These are phyloP conservation scores for Cardamine occulta DNA, from an alignment of 345 rosid genomes.

Conservation along the genomic window DNA sequence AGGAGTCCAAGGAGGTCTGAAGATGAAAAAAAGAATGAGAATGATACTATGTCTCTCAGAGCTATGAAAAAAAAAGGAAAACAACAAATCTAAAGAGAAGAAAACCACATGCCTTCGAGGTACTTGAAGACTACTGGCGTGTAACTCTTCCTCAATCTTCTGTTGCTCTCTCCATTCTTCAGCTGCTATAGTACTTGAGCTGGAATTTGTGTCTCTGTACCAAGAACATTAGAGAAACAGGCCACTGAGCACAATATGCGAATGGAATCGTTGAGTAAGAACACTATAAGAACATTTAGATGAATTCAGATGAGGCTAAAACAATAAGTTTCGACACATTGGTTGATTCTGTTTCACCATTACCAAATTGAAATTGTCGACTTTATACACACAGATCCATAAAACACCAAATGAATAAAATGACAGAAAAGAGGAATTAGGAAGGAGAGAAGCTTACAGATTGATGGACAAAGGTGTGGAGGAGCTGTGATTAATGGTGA, in stretches of 20 bases:
- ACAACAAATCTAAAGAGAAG: background rate
- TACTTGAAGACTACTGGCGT: constrained; percentile 68
- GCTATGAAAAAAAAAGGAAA: background rate
- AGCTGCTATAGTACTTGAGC: constrained; percentile 53
- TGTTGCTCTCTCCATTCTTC: constrained; percentile 74
- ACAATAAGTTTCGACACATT: background rate
- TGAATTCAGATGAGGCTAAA: background rate
- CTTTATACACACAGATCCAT: background rate
- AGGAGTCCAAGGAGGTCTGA: constrained; percentile 78
- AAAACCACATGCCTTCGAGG: constrained; percentile 57
- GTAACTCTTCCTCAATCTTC: constrained; percentile 75
- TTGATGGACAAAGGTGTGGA: constrained; percentile 59
- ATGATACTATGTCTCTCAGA: constrained; percentile 11
- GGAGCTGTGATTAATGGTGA: constrained; percentile 48
- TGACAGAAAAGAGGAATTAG: background rate
- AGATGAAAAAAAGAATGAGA: constrained; percentile 19
- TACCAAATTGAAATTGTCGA: background rate
- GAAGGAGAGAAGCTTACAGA: constrained; percentile 49
- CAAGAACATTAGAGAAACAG: constrained; percentile 20
- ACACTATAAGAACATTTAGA: background rate
- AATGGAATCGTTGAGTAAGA: background rate
- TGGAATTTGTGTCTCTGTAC: constrained; percentile 63
- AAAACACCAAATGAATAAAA: background rate
- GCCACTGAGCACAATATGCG: background rate
- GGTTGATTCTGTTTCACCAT: background rate